phyloP scores from a whole-genome alignment of 495 filamentous ascomycete genomes.

The Neurospora terricola region DNA sequence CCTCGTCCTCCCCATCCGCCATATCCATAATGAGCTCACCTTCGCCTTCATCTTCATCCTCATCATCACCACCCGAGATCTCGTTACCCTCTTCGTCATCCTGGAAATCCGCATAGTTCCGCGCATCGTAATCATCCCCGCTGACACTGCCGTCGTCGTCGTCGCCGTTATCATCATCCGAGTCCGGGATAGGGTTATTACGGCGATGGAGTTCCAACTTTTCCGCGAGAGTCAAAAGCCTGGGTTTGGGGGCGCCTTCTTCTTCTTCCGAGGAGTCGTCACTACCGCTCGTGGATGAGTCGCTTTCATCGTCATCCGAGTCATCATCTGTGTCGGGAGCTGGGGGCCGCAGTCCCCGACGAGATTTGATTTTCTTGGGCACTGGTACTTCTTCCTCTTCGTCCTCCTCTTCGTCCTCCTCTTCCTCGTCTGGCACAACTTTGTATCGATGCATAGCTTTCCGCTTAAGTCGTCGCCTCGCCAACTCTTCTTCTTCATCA shows the following conservation, averaged over 20 bases:
- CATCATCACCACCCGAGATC: neutral
- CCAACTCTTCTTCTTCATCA: neutral
- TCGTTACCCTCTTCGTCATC: slow-evolving; percentile 12
- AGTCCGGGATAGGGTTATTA: neutral
- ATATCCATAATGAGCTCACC: neutral
- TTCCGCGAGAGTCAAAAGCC: slow-evolving; percentile 7
- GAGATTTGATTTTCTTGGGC: neutral
- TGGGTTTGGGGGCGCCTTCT: neutral
- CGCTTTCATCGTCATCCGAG: neutral
- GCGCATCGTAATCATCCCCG: slow-evolving; percentile 11
- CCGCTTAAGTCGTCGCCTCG: neutral
- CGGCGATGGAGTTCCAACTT: slow-evolving; percentile 8
- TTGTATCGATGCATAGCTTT: neutral
- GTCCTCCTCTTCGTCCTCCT: neutral
- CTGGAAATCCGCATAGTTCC: slow-evolving; percentile 10
- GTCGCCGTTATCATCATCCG: slow-evolving; percentile 1
- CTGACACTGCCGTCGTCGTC: slow-evolving; percentile 2
- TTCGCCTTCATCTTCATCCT: neutral
- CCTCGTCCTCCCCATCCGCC: neutral
- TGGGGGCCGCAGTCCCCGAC: neutral
- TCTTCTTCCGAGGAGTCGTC: neutral
- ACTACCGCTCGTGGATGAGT: neutral
- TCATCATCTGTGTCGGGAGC: neutral
- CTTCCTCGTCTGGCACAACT: neutral
- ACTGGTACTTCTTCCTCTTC: neutral